Conservation (phyloP, 805 yeast genomes). For the Metschnikowia reukaufii region DNA sequence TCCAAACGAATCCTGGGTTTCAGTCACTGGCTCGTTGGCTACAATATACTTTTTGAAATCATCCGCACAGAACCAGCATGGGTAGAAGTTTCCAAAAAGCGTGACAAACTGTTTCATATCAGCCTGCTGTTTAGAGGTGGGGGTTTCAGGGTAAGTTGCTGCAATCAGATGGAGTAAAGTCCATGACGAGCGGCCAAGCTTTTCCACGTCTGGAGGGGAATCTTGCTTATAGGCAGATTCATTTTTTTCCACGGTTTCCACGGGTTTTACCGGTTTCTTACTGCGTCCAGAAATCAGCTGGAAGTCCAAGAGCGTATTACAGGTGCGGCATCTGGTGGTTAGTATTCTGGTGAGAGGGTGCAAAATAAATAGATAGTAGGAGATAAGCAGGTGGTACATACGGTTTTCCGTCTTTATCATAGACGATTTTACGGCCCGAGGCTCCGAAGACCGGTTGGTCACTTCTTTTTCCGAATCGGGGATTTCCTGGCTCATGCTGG, state of each 20-base stretch:
- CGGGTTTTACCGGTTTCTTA: constrained; percentile 5
- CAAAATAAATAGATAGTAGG: neutral
- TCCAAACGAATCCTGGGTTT: constrained; percentile 76
- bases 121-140: constrained; percentile 58
- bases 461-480: neutral
- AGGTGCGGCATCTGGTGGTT: constrained; percentile 69
- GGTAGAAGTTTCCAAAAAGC: constrained; percentile 78
- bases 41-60: constrained; percentile 70
- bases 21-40: constrained; percentile 54
- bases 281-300: constrained; percentile 49
- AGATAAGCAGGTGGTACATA: constrained; percentile 40
- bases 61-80: constrained; percentile 90
- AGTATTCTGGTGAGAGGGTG: too few relatives aligned
- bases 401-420: constrained; percentile 94
- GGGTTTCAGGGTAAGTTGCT: constrained; percentile 78
- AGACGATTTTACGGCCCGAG: constrained; percentile 65
- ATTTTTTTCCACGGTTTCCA: constrained; percentile 1
- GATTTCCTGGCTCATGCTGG: constrained; percentile 1
- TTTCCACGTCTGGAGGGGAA: constrained; percentile 85
- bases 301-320: constrained; percentile 81
- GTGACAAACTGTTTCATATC: constrained; percentile 71
- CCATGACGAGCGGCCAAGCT: constrained; percentile 87
- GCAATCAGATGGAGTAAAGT: constrained; percentile 87
- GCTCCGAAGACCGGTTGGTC: constrained; percentile 50
- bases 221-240: constrained; percentile 38